These are phyloP conservation scores for Spirogloea muscicola DNA, from an alignment of 139 green algal genomes.

Conservation along the genomic window DNA sequence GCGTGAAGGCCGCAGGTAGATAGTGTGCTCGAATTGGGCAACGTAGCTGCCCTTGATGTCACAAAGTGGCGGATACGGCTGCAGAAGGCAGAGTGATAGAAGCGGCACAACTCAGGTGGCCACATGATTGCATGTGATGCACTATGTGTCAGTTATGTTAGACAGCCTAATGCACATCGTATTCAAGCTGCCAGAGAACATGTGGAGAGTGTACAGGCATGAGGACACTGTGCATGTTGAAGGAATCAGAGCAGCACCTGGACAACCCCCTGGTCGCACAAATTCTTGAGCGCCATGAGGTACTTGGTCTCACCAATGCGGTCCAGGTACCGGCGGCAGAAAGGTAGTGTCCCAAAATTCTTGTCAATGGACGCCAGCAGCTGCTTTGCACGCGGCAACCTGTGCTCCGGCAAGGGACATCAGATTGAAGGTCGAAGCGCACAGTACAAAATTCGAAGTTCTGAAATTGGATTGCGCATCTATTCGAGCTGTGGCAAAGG, in stretches of 20 bases:
- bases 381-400: constrained; percentile 87
- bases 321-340: constrained; percentile 94
- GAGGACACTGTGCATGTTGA: no score
- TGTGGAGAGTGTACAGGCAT: no score
- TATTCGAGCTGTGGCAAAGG: no score
- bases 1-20: constrained; percentile 86
- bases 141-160: neutral
- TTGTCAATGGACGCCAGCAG: constrained; percentile 90
- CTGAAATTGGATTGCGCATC: no score
- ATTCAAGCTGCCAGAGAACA: no score
- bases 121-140: no score
- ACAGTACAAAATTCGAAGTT: no score
- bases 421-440: no score
- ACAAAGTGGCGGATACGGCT: constrained; percentile 91
- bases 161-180: neutral
- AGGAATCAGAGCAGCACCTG: constrained; percentile 29
- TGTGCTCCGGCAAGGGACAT: no score
- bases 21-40: constrained; percentile 97
- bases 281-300: constrained; percentile 97
- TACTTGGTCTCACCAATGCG: constrained; percentile 96
- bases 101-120: no score
- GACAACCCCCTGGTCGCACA: constrained; percentile 83
- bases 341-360: constrained; percentile 97
- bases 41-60: constrained; percentile 90
- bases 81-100: no score